Evolutionary conservation across 106 monocot species (phyloP).

Genomic region (Dendrobium chrysotoxum): DNA sequence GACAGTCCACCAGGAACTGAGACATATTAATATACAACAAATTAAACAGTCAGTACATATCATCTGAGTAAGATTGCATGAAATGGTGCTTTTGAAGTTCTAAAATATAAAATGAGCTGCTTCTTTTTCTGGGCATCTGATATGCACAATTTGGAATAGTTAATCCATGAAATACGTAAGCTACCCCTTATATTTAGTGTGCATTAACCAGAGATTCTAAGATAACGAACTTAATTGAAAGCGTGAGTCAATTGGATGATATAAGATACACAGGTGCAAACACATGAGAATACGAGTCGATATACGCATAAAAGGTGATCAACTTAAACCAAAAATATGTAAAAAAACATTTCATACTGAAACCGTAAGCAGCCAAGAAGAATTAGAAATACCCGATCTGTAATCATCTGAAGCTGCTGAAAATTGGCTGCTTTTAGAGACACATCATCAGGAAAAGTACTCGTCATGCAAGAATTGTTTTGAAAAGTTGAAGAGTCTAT

Average conservation of each 20-base stretch:
- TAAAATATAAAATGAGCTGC: background rate
- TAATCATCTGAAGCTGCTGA: constrained; percentile 46
- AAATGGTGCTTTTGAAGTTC: no score
- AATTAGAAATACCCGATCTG: constrained; percentile 40
- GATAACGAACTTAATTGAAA: background rate
- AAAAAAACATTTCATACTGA: background rate
- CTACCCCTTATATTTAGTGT: background rate
- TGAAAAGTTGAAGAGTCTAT: constrained; percentile 13
- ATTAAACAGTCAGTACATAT: background rate
- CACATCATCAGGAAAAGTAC: constrained; percentile 21
- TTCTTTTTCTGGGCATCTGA: background rate
- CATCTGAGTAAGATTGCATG: no score
- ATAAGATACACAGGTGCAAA: background rate
- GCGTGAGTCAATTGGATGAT: background rate
- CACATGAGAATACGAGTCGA: background rate
- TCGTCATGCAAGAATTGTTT: constrained; percentile 21
- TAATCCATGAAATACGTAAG: background rate
- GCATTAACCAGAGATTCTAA: background rate
- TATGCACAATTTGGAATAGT: background rate
- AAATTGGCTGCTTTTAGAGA: constrained; percentile 36
- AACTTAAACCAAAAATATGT: background rate
- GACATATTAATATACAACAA: background rate
- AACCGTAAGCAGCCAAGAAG: background rate
- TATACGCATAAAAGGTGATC: background rate
- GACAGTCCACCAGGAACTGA: background rate